These are phyloP conservation scores for Carex parvula DNA, from an alignment of 176 grass and related monocot species.

Conservation along the genomic window DNA sequence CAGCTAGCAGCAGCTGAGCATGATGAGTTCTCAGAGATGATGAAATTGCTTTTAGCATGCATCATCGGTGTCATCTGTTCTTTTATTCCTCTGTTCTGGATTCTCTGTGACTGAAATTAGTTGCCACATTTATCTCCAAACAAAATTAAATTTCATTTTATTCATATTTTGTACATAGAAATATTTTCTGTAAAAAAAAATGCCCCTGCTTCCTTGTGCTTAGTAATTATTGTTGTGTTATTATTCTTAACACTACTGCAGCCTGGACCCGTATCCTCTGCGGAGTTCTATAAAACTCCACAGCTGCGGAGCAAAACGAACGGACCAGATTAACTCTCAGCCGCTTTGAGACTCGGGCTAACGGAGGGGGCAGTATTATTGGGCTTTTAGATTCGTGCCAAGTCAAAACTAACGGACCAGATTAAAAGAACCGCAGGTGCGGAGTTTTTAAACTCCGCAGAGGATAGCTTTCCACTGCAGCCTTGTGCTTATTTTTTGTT, in stretches of 20 bases:
- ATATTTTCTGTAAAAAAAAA: too few species aligned
- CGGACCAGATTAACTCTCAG: too few species aligned
- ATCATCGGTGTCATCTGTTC: constrained; percentile 16
- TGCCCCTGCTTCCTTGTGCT: neutral
- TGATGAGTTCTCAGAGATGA: constrained; percentile 25
- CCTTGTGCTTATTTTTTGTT: neutral
- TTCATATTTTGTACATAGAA: neutral
- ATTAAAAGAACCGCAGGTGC: too few species aligned
- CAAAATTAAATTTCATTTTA: neutral
- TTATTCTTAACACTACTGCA: neutral
- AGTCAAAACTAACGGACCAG: too few species aligned
- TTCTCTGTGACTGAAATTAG: neutral
- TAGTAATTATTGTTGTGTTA: neutral
- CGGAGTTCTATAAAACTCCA: too few species aligned
- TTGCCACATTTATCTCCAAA: neutral
- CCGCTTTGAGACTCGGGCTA: too few species aligned
- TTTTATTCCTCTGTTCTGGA: neutral
- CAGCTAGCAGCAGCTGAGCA: neutral
- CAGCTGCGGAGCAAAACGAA: too few species aligned
- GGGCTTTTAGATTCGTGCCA: too few species aligned
- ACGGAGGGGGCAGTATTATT: too few species aligned
- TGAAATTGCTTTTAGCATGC: constrained; percentile 24
- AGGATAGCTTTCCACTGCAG: too few species aligned
- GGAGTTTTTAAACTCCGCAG: too few species aligned
- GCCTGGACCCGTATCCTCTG: too few species aligned